Evolutionary conservation across 768 basidiomycete genomes (phyloP).

Genomic region (Russula sp.): DNA sequence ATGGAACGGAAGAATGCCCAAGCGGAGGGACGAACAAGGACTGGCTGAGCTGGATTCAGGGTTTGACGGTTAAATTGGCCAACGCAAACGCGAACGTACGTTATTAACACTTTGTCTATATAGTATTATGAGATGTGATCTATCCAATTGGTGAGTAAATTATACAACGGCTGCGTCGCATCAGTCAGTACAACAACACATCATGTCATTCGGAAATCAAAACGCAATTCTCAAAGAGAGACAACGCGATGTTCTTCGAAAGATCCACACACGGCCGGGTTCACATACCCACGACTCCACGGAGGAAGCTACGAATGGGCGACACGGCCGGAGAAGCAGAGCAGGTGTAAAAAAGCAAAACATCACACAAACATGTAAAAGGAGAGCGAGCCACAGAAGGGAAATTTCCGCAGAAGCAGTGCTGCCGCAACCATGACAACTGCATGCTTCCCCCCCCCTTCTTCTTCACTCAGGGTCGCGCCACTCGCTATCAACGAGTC

Average conservation of each 20-base stretch:
- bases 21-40: too few species aligned
- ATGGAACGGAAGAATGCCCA: too few species aligned
- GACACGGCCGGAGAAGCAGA: neutral
- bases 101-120: too few species aligned
- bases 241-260: neutral
- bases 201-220: neutral
- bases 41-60: too few species aligned
- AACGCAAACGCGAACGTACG: too few species aligned
- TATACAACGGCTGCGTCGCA: too few species aligned
- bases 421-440: neutral
- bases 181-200: too few species aligned
- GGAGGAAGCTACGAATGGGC: neutral
- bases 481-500: slow-evolving; percentile 69
- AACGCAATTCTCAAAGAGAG: neutral
- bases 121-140: too few species aligned
- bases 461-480: slow-evolving; percentile 28
- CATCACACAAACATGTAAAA: neutral
- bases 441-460: neutral
- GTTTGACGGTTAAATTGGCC: too few species aligned
- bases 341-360: neutral
- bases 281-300: too few species aligned
- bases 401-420: neutral
- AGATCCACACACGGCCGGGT: neutral
- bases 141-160: too few species aligned
- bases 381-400: neutral